Conservation (phyloP, 768 basidiomycete species). For the Tulasnella sp. region DNA sequence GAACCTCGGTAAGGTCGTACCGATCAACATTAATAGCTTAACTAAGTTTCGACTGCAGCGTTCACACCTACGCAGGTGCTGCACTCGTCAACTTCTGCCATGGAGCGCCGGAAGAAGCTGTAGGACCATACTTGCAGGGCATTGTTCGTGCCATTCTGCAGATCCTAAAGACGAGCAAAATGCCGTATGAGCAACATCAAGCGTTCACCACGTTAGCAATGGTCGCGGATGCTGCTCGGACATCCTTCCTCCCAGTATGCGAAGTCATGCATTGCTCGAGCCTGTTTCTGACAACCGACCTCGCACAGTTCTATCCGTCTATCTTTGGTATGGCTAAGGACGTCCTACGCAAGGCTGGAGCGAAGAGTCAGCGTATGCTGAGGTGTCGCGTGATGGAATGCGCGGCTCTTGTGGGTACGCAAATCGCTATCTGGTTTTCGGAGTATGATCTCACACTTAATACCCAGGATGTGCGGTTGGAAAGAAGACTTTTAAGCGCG, state of each 20-base stretch:
- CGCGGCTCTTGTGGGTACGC: constrained; percentile 68
- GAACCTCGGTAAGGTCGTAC: constrained; percentile 46
- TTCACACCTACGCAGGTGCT: constrained; percentile 77
- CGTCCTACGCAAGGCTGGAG: constrained; percentile 61
- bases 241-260: constrained; percentile 56
- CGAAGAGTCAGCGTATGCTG: constrained; percentile 52
- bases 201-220: constrained; percentile 80
- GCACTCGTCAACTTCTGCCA: constrained; percentile 89
- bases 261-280: neutral
- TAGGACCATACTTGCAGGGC: constrained; percentile 66
- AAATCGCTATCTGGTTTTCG: neutral
- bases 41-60: constrained; percentile 32
- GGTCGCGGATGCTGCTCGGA: constrained; percentile 78
- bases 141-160: constrained; percentile 53
- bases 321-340: constrained; percentile 76
- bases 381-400: constrained; percentile 82
- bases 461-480: constrained; percentile 73
- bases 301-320: constrained; percentile 50
- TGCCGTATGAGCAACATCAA: constrained; percentile 74
- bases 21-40: neutral
- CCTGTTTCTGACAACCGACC: constrained; percentile 11
- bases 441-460: neutral
- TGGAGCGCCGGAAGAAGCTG: constrained; percentile 61
- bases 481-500: constrained; percentile 61
- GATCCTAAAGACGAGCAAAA: constrained; percentile 44